Evolutionary conservation across 2,329 filamentous ascomycete genomes (phyloP).

Genomic region (Colletotrichum karsti): DNA sequence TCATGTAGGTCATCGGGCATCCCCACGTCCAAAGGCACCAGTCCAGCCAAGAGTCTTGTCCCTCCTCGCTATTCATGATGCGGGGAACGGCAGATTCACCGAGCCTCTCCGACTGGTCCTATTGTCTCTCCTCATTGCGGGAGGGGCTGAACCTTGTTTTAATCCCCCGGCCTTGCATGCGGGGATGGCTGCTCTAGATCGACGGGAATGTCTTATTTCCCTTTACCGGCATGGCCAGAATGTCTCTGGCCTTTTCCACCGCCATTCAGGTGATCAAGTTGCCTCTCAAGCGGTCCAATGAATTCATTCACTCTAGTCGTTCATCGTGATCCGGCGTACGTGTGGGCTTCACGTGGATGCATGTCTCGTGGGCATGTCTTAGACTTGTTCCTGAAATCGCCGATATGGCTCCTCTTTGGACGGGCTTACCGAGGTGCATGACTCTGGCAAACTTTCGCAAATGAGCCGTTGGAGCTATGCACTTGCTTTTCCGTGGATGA

Average conservation of each 20-base stretch:
- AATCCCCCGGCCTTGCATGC: slow-evolving; percentile 21
- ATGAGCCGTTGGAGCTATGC: background rate
- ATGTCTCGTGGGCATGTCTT: background rate
- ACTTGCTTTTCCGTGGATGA: background rate
- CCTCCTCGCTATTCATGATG: background rate
- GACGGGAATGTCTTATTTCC: slow-evolving; percentile 2
- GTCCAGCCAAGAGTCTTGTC: slow-evolving; percentile 2
- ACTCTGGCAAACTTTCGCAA: background rate
- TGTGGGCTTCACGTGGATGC: slow-evolving; percentile 1
- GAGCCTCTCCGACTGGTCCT: slow-evolving; percentile 8
- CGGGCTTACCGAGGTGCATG: background rate
- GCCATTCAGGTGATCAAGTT: slow-evolving; percentile 1
- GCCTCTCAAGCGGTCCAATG: slow-evolving; percentile 12
- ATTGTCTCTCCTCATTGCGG: background rate
- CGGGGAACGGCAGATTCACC: slow-evolving; percentile 10
- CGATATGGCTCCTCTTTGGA: background rate
- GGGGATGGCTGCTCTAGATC: slow-evolving; percentile 9
- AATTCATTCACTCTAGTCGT: background rate
- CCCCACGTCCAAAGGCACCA: background rate
- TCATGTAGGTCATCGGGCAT: background rate
- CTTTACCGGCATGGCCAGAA: background rate
- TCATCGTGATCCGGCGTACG: background rate
- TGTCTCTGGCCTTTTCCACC: background rate
- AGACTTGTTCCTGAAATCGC: background rate
- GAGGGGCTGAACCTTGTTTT: slow-evolving; percentile 30